These are phyloP conservation scores for Bullera alba DNA, from an alignment of 768 basidiomycete species.

Conservation along the genomic window DNA sequence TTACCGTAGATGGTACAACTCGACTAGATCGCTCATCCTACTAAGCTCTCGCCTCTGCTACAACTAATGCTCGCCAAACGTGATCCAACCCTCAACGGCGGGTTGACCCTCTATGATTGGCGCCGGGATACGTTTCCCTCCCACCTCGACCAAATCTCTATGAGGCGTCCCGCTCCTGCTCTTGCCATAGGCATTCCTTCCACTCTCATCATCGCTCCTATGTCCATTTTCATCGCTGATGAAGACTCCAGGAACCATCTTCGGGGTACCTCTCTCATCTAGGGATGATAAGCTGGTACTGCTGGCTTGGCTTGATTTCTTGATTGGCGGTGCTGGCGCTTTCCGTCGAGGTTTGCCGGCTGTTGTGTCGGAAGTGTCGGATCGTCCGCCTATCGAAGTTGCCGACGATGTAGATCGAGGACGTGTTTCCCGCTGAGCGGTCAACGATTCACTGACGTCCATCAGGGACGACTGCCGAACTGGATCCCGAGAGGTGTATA, in stretches of 20 bases:
- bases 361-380: slow-evolving; percentile 3
- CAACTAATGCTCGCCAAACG: too few species aligned
- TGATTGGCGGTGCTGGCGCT: slow-evolving; percentile 30
- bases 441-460: slow-evolving; percentile 31
- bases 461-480: slow-evolving; percentile 32
- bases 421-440: slow-evolving; percentile 1
- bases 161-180: too few species aligned
- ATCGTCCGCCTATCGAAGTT: not conserved
- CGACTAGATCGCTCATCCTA: too few species aligned
- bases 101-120: slow-evolving; percentile 32
- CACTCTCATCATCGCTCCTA: not conserved
- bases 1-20: too few species aligned
- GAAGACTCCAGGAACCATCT: not conserved
- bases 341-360: slow-evolving; percentile 8
- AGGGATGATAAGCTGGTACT: not conserved
- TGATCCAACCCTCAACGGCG: slow-evolving; percentile 20
- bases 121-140: slow-evolving; percentile 20
- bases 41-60: too few species aligned
- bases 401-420: slow-evolving; percentile 7
- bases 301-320: slow-evolving; percentile 7
- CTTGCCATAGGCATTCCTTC: not conserved
- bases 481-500: slow-evolving; percentile 40
- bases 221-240: not conserved
- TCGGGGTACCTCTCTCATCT: slow-evolving; percentile 1
- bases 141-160: slow-evolving; percentile 15